Percentiles rank a stretch among this genome's conserved stretches.
phyloP scores from a whole-genome alignment of 2,329 filamentous ascomycete species.

The Xylariaceae sp. region DNA sequence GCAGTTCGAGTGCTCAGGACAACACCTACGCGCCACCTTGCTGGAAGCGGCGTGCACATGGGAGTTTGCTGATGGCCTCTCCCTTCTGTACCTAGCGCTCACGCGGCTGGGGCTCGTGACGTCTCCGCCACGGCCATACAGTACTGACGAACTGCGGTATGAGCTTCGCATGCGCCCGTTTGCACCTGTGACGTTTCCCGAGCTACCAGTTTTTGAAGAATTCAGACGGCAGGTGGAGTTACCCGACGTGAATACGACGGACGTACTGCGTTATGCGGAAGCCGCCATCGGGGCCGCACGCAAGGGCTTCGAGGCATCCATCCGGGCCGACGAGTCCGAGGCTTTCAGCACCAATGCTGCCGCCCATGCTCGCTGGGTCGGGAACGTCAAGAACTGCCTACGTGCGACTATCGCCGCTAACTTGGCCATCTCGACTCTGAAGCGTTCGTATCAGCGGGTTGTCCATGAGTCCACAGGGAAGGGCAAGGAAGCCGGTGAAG shows the following conservation, averaged over 20 bases:
- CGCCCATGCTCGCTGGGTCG: conserved; percentile 57
- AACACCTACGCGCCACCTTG: conserved; percentile 54
- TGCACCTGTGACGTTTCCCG: conserved; percentile 59
- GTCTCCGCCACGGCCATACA: conserved; percentile 55
- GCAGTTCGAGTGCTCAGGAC: conserved; percentile 44
- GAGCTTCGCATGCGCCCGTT: conserved; percentile 87
- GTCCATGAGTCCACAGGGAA: conserved; percentile 15
- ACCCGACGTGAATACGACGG: conserved; percentile 32
- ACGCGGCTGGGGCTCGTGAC: conserved; percentile 52
- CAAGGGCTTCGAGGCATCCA: conserved; percentile 52
- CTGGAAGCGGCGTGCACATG: conserved; percentile 60
- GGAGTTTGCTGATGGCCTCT: conserved; percentile 50
- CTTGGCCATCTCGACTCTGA: conserved; percentile 59
- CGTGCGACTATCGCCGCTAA: conserved; percentile 67
- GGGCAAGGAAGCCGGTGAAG: conserved; percentile 11
- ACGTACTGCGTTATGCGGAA: conserved; percentile 43
- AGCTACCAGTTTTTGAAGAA: conserved; percentile 58
- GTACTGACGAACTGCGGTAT: conserved; percentile 63
- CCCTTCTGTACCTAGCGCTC: conserved; percentile 61
- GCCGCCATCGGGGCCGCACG: conserved; percentile 43
- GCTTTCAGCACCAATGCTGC: conserved; percentile 45
- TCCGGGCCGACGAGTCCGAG: conserved; percentile 45
- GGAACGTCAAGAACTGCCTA: conserved; percentile 53
- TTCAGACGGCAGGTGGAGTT: conserved; percentile 45
- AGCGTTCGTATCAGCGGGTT: conserved; percentile 41